phyloP scores from a whole-genome alignment of 768 basidiomycete genomes.

The Filobasidium floriforme region DNA sequence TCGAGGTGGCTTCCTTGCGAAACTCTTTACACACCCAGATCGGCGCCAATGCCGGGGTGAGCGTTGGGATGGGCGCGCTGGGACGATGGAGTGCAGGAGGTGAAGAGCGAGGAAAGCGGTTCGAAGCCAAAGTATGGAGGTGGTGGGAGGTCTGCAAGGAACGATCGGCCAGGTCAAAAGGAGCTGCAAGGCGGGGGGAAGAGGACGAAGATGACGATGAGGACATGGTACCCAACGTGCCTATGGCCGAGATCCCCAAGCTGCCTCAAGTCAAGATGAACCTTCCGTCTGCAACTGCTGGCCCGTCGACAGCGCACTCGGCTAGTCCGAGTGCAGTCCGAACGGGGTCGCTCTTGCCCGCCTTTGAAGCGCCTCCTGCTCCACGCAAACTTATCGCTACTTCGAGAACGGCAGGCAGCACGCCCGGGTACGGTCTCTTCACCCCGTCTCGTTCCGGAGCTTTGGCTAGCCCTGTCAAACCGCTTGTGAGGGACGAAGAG shows the following conservation, averaged over 20 bases:
- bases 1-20: slow-evolving; percentile 31
- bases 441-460: neutral
- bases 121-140: slow-evolving; percentile 33
- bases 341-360: neutral
- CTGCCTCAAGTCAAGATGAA: neutral
- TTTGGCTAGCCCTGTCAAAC: neutral
- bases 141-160: slow-evolving; percentile 33
- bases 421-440: neutral
- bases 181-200: neutral
- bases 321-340: neutral
- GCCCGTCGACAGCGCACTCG: neutral
- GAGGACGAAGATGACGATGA: neutral
- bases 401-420: neutral
- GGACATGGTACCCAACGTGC: slow-evolving; percentile 2
- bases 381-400: neutral
- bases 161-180: neutral
- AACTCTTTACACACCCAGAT: slow-evolving; percentile 28
- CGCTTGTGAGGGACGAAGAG: slow-evolving; percentile 4
- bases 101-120: slow-evolving; percentile 31
- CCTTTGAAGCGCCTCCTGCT: slow-evolving; percentile 1
- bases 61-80: slow-evolving; percentile 37
- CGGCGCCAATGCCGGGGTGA: slow-evolving; percentile 34
- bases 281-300: neutral
- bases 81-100: slow-evolving; percentile 41
- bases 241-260: slow-evolving; percentile 4